Evolutionary conservation across 192 early-diverging fungal species (phyloP), one percentile per base, ranked within the genome.

Genomic region (Podochytrium sp.): DNA sequence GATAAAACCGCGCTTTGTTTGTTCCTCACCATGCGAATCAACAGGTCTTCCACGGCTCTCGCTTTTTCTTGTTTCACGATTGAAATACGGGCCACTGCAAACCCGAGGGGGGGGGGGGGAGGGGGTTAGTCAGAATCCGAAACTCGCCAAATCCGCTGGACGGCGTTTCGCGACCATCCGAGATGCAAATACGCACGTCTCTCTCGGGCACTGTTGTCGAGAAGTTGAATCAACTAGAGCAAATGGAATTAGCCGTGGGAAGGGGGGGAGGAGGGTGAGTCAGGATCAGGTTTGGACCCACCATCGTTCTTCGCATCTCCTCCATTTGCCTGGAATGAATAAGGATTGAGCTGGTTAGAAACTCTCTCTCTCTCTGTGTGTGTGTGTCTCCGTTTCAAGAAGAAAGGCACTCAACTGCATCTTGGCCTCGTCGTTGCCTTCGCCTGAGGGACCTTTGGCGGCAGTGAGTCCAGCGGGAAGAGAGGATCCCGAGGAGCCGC

Each of bases 61-160:
- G 93, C 96, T 79, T 93, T 91, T 12, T 95, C 93, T 0, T 88
- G 84, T 77, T 96, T 96, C 10, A 98, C 96, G 67, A 98, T 92
- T 16, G 90, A 87, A 63, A 96, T 96, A 25, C 93, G 88, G n/a
- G 90, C 89, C 79, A 97, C 92, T 92, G 73, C 10, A 23, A n/a
- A n/a, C n/a, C n/a, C n/a, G n/a, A n/a, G n/a, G n/a, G n/a, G n/a
- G n/a, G n/a, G n/a, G n/a, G n/a, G n/a, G n/a, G n/a, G n/a, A n/a
- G n/a, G n/a, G n/a, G n/a, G n/a, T n/a, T n/a, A n/a, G n/a, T n/a
- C n/a, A n/a, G n/a, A n/a, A n/a, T n/a, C n/a, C n/a, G n/a, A n/a
- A n/a, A n/a, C n/a, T n/a, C n/a, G n/a, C n/a, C n/a, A n/a, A n/a
- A n/a, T 29, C 49, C 41, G 10, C 37, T 7, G 57, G 49, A 14